Percentiles rank a stretch among this genome's conserved stretches.
Conservation (phyloP, 2,329 filamentous ascomycete species). For the Cadophora sp. region DNA sequence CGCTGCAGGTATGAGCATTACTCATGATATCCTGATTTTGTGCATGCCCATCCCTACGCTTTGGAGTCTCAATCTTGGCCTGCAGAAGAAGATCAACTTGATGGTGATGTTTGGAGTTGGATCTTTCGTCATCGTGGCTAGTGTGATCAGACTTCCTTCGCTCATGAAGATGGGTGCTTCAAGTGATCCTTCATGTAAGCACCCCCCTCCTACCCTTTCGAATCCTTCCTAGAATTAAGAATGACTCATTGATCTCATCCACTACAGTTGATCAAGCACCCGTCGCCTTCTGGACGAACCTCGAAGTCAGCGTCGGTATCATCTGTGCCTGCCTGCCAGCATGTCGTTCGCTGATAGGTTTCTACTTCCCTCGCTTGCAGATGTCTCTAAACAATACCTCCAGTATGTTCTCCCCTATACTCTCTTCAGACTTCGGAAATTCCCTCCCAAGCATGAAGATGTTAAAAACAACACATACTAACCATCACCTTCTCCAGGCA, state of each 20-base stretch:
- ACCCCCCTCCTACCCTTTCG: neutral
- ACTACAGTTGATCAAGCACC: slow-evolving; percentile 14
- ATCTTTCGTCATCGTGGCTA: slow-evolving; percentile 25
- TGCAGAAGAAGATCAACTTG: slow-evolving; percentile 19
- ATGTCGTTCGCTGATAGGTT: slow-evolving; percentile 5
- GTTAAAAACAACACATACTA: neutral
- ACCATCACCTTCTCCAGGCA: neutral
- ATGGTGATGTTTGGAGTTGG: slow-evolving; percentile 27
- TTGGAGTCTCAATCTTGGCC: slow-evolving; percentile 14
- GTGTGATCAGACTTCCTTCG: slow-evolving; percentile 19
- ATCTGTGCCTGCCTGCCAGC: slow-evolving; percentile 17
- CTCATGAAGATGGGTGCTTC: slow-evolving; percentile 18
- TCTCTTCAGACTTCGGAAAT: too few relatives aligned
- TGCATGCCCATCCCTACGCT: slow-evolving; percentile 23
- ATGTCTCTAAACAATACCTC: slow-evolving; percentile 14
- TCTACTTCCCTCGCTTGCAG: neutral
- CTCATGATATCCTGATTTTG: slow-evolving; percentile 25
- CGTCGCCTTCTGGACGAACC: slow-evolving; percentile 11
- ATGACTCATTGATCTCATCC: neutral
- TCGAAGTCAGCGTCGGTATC: slow-evolving; percentile 14
- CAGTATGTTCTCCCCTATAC: neutral
- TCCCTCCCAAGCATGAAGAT: too few relatives aligned
- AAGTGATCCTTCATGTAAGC: slow-evolving; percentile 28
- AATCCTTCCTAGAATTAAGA: neutral
- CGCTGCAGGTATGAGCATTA: slow-evolving; percentile 20